A percentile compares a stretch with the other conserved stretches of the same genome.
These are phyloP conservation scores for Ambrosia artemisiifolia DNA, from an alignment of 129 eudicot species.

Conservation along the genomic window DNA sequence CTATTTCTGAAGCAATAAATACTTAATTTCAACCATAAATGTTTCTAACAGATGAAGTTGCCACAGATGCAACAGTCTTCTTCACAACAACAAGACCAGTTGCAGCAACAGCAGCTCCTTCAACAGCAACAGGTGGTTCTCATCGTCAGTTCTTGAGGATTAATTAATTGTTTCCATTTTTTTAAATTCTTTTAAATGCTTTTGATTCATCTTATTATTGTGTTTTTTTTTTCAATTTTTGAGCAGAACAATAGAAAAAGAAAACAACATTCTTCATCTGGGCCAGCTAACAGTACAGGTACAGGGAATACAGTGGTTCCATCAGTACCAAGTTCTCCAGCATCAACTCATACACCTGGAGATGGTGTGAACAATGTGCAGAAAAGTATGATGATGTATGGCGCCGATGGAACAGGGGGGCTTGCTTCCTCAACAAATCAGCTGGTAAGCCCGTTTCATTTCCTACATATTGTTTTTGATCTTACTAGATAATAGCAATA, in stretches of 20 bases:
- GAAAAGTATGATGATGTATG: slow-evolving; percentile 86
- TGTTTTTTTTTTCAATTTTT: slow-evolving; percentile 9
- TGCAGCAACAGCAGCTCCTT: slow-evolving; percentile 71
- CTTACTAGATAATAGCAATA: background rate
- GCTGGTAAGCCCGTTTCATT: slow-evolving; percentile 45
- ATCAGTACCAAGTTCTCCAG: slow-evolving; percentile 81
- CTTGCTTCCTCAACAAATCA: slow-evolving; percentile 90
- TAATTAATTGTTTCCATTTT: slow-evolving; percentile 3
- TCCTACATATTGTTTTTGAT: background rate
- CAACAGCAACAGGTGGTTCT: slow-evolving; percentile 74
- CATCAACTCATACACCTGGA: slow-evolving; percentile 92
- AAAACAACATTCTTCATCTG: slow-evolving; percentile 93
- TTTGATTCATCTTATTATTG: slow-evolving; percentile 1
- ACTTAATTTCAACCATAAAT: slow-evolving; percentile 12
- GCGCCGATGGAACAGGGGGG: slow-evolving; percentile 75
- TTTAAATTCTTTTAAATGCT: background rate
- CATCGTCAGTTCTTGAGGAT: too few relatives aligned
- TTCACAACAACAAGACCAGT: slow-evolving; percentile 84
- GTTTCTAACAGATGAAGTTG: slow-evolving; percentile 66
- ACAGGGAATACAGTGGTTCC: slow-evolving; percentile 97
- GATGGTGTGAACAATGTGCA: slow-evolving; percentile 81
- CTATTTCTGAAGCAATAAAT: slow-evolving; percentile 1
- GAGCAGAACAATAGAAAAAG: slow-evolving; percentile 83
- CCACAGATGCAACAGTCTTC: slow-evolving; percentile 83
- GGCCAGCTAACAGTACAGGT: slow-evolving; percentile 96